Conservation (phyloP, 2,329 filamentous ascomycete genomes). For the Penicillium occitanis region DNA sequence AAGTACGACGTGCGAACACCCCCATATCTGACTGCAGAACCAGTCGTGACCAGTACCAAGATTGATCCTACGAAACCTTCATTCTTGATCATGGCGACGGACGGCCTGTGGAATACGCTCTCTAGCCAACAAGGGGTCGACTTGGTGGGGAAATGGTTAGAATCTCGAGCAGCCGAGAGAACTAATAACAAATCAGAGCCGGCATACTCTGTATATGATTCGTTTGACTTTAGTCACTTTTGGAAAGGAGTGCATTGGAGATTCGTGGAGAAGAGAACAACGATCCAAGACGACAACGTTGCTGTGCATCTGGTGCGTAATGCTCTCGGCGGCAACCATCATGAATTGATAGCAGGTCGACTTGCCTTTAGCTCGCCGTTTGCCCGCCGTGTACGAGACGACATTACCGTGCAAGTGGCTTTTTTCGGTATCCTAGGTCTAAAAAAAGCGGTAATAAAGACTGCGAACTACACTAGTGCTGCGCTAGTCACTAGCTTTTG, state of each 20-base stretch:
- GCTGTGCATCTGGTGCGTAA: constrained; percentile 55
- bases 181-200: background rate
- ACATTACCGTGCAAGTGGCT: constrained; percentile 41
- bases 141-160: constrained; percentile 58
- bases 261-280: constrained; percentile 47
- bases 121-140: constrained; percentile 58
- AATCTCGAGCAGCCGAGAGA: background rate
- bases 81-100: constrained; percentile 66
- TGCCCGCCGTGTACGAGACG: constrained; percentile 48
- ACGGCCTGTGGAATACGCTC: constrained; percentile 66
- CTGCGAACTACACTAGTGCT: too few species aligned
- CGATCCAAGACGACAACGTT: constrained; percentile 54
- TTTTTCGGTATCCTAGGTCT: background rate
- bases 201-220: background rate
- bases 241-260: constrained; percentile 28
- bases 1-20: constrained; percentile 47
- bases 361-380: constrained; percentile 31
- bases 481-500: too few species aligned
- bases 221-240: constrained; percentile 22
- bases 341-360: constrained; percentile 34
- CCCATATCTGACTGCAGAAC: constrained; percentile 68
- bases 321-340: constrained; percentile 51
- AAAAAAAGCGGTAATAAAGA: too few species aligned
- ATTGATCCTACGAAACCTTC: constrained; percentile 51
- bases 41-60: constrained; percentile 59